Base-by-base conservation (phyloP, 2,329 filamentous ascomycete species). In the Aspergillus arachidicola region DNA sequence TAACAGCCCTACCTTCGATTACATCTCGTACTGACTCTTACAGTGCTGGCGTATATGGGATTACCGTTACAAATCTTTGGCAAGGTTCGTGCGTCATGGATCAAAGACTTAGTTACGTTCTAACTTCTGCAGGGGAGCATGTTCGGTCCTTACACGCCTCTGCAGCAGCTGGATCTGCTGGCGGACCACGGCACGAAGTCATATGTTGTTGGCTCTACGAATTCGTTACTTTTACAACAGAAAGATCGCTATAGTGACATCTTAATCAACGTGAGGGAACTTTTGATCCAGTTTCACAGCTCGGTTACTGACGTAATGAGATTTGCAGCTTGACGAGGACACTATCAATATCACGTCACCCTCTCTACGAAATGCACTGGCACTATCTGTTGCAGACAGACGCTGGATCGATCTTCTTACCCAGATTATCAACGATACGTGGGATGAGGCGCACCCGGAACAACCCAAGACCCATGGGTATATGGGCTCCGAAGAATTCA, bases 401-500 rank as follows among this genome's bases (percentile, higher is more conserved):
- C 86, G 95, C 62, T 99, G 95, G 94, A 97, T 99, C 69, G 95
- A 99, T 79, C 94, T 93, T 71, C 85, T 99, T 59, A 96, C 93
- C 0, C 92, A 97, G 71, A 91, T 93, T 45, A 92, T 99, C 26
- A 92, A 95, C 72, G 93, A 98, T 68, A 97, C 95, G 0, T 99
- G 95, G 95, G 95, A 99, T 74, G 93, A 97, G 48, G 83, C 88
- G 5, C 94, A 98, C 72, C 95, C 95, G 0, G 87, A 88, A 66
- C 86, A 92, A 55, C 95, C 95, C n/a, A 97, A 93, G 72, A 96
- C 93, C 2, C 90, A 97, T 83, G 94, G 94, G 34, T 99, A 97
- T 73, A 89, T 93, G 43, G 95, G 95, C 34, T 97, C 93, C 66
- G 95, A 99, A 79, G 95, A 98, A 75, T 97, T 97, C 73, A 99